phyloP scores from a whole-genome alignment of 768 basidiomycete species.

The Baorangia bicolor region DNA sequence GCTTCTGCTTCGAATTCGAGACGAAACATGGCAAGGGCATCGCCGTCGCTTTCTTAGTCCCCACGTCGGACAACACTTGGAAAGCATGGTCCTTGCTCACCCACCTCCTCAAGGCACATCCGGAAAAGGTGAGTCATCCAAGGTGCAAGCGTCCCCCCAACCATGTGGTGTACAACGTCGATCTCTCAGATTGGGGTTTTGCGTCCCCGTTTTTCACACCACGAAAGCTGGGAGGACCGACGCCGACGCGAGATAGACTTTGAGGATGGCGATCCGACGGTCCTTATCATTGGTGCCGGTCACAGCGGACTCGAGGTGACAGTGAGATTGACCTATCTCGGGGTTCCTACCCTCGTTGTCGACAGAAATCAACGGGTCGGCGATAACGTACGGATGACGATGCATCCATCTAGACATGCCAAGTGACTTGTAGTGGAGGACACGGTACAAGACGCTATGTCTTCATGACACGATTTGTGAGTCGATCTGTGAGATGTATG shows the following conservation, averaged over 20 bases:
- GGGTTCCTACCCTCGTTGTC: constrained; percentile 52
- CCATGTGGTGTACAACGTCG: neutral
- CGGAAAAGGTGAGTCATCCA: constrained; percentile 38
- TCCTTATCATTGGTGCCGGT: constrained; percentile 62
- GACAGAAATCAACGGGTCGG: constrained; percentile 52
- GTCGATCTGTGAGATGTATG: constrained; percentile 21
- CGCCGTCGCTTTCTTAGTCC: constrained; percentile 54
- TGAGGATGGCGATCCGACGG: constrained; percentile 47
- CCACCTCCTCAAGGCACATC: constrained; percentile 52
- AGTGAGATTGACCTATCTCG: constrained; percentile 57
- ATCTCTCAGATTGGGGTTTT: constrained; percentile 33
- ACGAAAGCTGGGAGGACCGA: constrained; percentile 50
- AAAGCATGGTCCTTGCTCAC: constrained; percentile 61
- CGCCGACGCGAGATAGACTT: constrained; percentile 44
- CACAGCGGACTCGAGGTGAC: constrained; percentile 66
- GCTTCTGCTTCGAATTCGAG: constrained; percentile 56
- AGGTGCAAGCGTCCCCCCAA: neutral
- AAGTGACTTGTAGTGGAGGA: constrained; percentile 42
- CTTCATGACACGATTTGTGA: constrained; percentile 52
- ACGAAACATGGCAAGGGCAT: constrained; percentile 45
- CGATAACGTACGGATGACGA: constrained; percentile 35
- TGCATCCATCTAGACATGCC: neutral
- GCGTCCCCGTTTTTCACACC: constrained; percentile 41
- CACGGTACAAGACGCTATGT: constrained; percentile 53
- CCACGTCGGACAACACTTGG: constrained; percentile 43